A percentile compares a stretch with the other conserved stretches of the same genome.
Conservation (phyloP, 768 basidiomycete species). For the Asterophora lycoperdoides region DNA sequence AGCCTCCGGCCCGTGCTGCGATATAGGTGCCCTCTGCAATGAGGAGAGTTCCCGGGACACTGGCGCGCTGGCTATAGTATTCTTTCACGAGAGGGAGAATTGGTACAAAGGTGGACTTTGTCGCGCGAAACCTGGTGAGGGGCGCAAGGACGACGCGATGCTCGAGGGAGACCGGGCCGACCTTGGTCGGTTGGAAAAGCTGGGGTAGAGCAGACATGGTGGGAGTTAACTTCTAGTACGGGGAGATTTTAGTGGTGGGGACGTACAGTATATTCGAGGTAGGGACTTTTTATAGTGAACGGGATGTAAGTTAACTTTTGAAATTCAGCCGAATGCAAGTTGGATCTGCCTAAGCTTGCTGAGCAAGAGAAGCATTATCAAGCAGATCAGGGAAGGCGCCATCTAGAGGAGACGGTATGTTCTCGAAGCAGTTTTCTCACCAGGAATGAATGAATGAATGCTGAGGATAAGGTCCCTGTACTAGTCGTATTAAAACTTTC, state of each 20-base stretch:
- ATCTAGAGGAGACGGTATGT: too few species aligned
- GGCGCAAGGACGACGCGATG: conserved; percentile 46
- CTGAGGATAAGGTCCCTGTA: too few species aligned
- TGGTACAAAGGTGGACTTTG: conserved; percentile 22
- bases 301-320: too few species aligned
- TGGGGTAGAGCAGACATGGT: background rate
- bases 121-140: conserved; percentile 15
- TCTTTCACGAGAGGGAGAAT: conserved; percentile 25
- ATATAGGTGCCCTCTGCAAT: conserved; percentile 48
- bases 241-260: background rate
- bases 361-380: background rate
- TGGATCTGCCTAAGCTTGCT: background rate
- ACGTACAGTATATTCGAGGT: too few species aligned
- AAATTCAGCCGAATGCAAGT: too few species aligned
- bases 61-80: conserved; percentile 35
- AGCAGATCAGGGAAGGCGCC: too few species aligned
- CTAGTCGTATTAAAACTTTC: too few species aligned
- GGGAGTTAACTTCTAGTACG: background rate
- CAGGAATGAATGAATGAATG: too few species aligned
- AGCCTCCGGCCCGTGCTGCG: conserved; percentile 45
- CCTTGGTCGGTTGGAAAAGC: conserved; percentile 38
- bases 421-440: too few species aligned
- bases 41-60: conserved; percentile 35
- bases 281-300: too few species aligned
- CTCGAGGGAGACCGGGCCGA: conserved; percentile 31